Conservation (phyloP, 2,329 filamentous ascomycete genomes). For the Triangularia verruculosa region DNA sequence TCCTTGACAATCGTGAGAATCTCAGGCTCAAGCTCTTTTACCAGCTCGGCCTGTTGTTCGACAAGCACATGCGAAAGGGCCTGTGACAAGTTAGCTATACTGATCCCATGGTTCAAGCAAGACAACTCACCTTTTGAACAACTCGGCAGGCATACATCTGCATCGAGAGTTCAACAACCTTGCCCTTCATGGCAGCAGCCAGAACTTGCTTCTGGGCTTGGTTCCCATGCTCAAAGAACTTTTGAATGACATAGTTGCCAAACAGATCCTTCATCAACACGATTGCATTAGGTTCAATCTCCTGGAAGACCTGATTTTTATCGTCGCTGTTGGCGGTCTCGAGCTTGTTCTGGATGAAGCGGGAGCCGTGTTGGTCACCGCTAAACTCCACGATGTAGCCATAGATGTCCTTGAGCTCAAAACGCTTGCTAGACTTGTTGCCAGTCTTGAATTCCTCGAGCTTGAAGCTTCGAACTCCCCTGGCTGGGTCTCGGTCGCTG, state of each 20-base stretch:
- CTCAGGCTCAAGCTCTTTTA: conserved; percentile 75
- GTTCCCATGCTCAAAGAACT: conserved; percentile 94
- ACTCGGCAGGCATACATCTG: conserved; percentile 95
- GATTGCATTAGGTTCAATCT: conserved; percentile 79
- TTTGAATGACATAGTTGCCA: conserved; percentile 97
- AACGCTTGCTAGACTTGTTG: conserved; percentile 68
- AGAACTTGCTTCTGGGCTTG: conserved; percentile 88
- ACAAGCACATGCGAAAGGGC: conserved; percentile 85
- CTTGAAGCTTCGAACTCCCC: conserved; percentile 35
- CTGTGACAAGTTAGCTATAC: conserved; percentile 45
- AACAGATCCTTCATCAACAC: conserved; percentile 96
- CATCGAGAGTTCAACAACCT: conserved; percentile 73
- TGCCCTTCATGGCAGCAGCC: conserved; percentile 82
- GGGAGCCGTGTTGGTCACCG: conserved; percentile 90
- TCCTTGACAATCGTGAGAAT: conserved; percentile 78
- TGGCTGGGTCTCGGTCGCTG: conserved; percentile 51
- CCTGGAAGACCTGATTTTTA: conserved; percentile 84
- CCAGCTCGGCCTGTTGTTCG: conserved; percentile 84
- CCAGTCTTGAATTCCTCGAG: conserved; percentile 78
- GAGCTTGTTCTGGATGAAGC: conserved; percentile 92
- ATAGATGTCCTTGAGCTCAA: conserved; percentile 86
- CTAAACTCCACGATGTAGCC: conserved; percentile 88
- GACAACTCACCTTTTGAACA: conserved; percentile 73
- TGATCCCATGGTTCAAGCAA: neutral
- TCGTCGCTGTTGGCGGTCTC: conserved; percentile 93